Percentiles rank a stretch among this genome's conserved stretches.
phyloP scores from a whole-genome alignment of 108 stramenopile genomes.

The Hondaea fermentalgiana region DNA sequence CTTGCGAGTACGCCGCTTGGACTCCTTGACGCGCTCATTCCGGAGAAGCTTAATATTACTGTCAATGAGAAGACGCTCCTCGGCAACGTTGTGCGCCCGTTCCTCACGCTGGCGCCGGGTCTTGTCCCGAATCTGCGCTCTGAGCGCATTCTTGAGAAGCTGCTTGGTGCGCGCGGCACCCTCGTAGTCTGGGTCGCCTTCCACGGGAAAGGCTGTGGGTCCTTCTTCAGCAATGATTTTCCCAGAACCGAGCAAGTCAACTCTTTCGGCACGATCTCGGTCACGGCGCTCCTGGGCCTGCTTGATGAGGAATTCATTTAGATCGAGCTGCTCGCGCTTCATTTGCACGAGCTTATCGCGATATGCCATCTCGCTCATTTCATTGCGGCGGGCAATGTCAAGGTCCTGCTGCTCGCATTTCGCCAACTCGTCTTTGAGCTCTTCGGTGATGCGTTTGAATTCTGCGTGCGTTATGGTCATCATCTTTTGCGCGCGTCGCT shows the following conservation, averaged over 20 bases:
- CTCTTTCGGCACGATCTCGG: background rate
- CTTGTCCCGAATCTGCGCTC: background rate
- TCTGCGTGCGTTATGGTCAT: background rate
- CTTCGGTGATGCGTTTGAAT: background rate
- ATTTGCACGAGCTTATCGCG: background rate
- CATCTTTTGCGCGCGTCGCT: background rate
- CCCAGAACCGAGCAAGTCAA: background rate
- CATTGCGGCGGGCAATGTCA: background rate
- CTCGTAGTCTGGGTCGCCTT: background rate
- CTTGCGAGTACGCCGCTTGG: background rate
- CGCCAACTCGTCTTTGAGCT: background rate
- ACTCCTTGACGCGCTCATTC: background rate
- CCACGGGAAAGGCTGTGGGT: background rate
- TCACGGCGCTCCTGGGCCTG: background rate
- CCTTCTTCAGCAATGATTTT: background rate
- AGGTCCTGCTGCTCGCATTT: background rate
- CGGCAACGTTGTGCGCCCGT: background rate
- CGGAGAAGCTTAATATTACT: background rate
- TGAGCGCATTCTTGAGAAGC: background rate
- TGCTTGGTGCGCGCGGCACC: background rate
- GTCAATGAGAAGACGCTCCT: background rate
- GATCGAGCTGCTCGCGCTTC: background rate
- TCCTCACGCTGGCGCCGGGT: background rate
- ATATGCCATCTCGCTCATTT: constrained; percentile 15
- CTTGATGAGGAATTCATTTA: background rate